phyloP scores from a whole-genome alignment of 257 asterid species.

The Forsythia viridissima region DNA sequence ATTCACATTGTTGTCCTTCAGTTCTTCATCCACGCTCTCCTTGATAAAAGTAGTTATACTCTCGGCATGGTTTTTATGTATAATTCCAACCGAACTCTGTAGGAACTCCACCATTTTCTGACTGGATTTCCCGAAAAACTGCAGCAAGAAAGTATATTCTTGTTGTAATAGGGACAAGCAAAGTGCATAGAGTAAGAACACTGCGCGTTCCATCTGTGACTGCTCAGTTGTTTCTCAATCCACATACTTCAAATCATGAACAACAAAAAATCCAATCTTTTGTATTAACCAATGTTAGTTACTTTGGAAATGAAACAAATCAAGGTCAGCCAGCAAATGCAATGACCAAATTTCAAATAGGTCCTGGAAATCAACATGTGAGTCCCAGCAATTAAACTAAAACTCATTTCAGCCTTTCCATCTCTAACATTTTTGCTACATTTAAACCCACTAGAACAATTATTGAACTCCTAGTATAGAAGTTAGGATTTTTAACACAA shows the following conservation, averaged over 20 bases:
- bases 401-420: background rate
- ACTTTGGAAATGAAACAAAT: background rate
- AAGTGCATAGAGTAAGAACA: background rate
- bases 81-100: slow-evolving; percentile 85
- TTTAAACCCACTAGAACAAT: no score
- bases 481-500: no score
- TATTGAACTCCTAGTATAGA: no score
- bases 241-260: no score
- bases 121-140: slow-evolving; percentile 76
- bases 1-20: slow-evolving; percentile 44
- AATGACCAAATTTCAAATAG: background rate
- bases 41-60: slow-evolving; percentile 82
- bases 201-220: no score
- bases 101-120: slow-evolving; percentile 85
- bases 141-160: slow-evolving; percentile 28
- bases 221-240: no score
- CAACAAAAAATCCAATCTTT: no score
- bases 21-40: slow-evolving; percentile 88
- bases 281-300: no score
- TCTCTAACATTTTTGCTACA: no score
- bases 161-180: background rate
- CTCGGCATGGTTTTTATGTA: slow-evolving; percentile 88
- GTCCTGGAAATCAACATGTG: no score
- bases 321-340: slow-evolving; percentile 17
- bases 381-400: slow-evolving; percentile 8